These are phyloP conservation scores for Fonsecaea erecta DNA, from an alignment of 2,329 filamentous ascomycete genomes.

Conservation along the genomic window DNA sequence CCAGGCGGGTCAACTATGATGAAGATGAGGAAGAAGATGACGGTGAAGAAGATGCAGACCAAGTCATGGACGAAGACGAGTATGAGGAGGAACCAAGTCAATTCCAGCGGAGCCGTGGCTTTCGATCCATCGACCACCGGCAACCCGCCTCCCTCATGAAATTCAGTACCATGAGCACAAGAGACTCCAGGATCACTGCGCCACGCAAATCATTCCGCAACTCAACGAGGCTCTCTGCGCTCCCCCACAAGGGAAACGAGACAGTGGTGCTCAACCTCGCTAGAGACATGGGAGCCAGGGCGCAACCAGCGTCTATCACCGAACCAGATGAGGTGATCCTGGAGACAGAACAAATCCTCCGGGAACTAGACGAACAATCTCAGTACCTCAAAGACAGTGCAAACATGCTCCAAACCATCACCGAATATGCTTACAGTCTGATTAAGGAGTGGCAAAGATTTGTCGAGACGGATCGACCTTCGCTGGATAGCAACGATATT, in stretches of 20 bases:
- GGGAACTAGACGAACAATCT: constrained; percentile 62
- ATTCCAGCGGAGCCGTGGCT: constrained; percentile 19
- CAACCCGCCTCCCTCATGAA: constrained; percentile 39
- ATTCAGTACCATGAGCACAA: constrained; percentile 49
- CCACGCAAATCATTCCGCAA: constrained; percentile 22
- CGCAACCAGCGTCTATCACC: constrained; percentile 62
- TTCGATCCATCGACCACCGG: constrained; percentile 20
- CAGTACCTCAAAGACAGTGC: constrained; percentile 43
- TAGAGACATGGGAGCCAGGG: constrained; percentile 67
- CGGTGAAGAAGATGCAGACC: constrained; percentile 19
- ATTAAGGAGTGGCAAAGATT: constrained; percentile 40
- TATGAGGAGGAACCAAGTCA: constrained; percentile 45
- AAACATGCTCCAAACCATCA: constrained; percentile 33
- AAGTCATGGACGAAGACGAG: constrained; percentile 43
- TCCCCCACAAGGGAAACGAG: constrained; percentile 53
- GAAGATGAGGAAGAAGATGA: constrained; percentile 40
- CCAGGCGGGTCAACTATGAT: constrained; percentile 44
- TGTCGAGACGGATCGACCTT: constrained; percentile 43
- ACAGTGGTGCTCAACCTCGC: constrained; percentile 73
- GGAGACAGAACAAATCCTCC: constrained; percentile 73
- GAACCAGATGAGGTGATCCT: constrained; percentile 76
- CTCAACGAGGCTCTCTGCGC: constrained; percentile 30
- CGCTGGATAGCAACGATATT: constrained; percentile 58
- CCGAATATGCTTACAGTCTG: constrained; percentile 29
- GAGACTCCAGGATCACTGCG: constrained; percentile 44